Conservation (phyloP, 2,329 filamentous ascomycete genomes). For the Nemania sp. region DNA sequence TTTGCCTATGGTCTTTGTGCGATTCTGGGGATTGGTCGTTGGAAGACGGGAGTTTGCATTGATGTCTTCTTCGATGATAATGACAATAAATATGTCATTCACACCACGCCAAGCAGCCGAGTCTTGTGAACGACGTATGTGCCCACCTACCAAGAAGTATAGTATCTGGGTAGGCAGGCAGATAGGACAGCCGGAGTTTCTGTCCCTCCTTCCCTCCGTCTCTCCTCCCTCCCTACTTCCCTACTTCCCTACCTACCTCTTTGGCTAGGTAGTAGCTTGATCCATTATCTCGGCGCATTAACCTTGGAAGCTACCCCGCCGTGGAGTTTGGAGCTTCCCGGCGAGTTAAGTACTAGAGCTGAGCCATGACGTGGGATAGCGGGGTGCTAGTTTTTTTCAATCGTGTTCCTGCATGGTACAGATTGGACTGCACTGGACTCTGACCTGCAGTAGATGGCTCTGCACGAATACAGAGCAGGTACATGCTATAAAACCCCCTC, state of each 20-base stretch:
- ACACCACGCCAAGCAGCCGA: background rate
- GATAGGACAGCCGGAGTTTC: background rate
- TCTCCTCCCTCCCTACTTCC: background rate
- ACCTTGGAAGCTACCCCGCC: constrained; percentile 21
- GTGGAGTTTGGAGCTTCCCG: background rate
- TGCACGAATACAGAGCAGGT: background rate
- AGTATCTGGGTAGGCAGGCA: background rate
- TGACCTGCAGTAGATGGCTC: background rate
- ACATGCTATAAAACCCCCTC: too few relatives aligned
- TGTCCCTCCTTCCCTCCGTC: background rate
- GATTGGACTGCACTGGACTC: background rate
- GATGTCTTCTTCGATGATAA: constrained; percentile 2
- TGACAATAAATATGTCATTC: background rate
- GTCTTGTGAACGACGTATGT: background rate
- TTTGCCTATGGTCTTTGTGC: background rate
- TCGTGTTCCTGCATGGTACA: constrained; percentile 1
- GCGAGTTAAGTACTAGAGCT: background rate
- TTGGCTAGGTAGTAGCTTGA: background rate
- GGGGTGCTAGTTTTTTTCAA: constrained; percentile 7
- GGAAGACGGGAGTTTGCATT: background rate
- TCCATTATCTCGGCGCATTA: constrained; percentile 8
- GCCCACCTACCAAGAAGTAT: too few relatives aligned
- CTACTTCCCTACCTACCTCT: background rate
- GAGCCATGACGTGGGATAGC: constrained; percentile 32
- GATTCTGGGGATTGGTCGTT: background rate